Evolutionary conservation across 2,329 filamentous ascomycete species (phyloP), one percentile per base, ranked within the genome.

Genomic region (Pyrenophora seminiperda): DNA sequence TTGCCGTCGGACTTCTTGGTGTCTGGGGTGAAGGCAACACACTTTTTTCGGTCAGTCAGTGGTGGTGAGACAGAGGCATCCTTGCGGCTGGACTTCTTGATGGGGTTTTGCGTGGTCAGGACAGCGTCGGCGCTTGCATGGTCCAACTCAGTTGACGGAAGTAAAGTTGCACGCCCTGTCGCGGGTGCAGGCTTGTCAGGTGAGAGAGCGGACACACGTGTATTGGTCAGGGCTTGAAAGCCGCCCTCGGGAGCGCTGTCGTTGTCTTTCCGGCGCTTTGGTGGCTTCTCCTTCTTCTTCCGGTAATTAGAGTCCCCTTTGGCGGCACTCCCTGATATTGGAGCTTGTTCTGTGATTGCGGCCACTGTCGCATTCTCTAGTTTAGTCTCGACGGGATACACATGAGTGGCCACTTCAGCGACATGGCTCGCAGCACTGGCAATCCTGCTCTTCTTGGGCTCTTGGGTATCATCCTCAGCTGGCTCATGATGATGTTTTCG

Each of bases 21-120:
- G 41, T 86, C 84, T 6, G 81, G 76, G 1, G 84, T 82, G 65
- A 89, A 88, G 1, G 83, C 81, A 7, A 89, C 85, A 3, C 82
- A 84, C 66, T 87, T 87, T 54, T 75, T 75, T 31, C 65, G 65
- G 30, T 65, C 64, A 10, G 59, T 55, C 19, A 48, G 50, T 22
- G 68, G 55, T 7, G 69, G 66, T 41, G 67, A 66, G 20, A 54
- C 62, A 17, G 61, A 60, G 18, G 43, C 41, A 13, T 61, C 58
- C 34, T 63, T 64, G 31, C 38, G 56, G 31, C 37, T 56, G 31
- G 43, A 52, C 17, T 50, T 47, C 19, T 44, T 57, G 18, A 50
- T 39, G n/a, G 41, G 52, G n/a, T 56, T 63, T 19, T 51, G 52
- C 10, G 65, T 61, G 7, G 59, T 68, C 36, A 54, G 41, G 22